phyloP scores from a whole-genome alignment of 1,284 basidiomycete genomes.

The Cryptococcus neoformans region DNA sequence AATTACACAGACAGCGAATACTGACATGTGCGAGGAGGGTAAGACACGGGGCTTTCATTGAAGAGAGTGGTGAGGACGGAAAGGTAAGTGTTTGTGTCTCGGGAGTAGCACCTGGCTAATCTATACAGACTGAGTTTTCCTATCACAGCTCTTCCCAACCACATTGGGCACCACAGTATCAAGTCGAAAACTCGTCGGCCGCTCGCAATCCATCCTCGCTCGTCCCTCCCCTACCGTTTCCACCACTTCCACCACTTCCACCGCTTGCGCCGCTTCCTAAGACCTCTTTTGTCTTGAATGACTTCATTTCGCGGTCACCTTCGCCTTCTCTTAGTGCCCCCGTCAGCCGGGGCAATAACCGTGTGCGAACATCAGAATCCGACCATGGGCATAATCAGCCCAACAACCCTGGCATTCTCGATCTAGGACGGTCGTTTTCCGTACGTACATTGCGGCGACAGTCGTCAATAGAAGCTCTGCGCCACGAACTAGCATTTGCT shows the following conservation, averaged over 20 bases:
- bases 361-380: slow-evolving; percentile 14
- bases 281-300: neutral
- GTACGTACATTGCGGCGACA: slow-evolving; percentile 5
- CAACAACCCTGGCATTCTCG: no score
- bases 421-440: slow-evolving; percentile 2
- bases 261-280: slow-evolving; percentile 6
- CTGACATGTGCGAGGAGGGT: no score
- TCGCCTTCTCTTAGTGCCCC: neutral
- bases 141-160: no score
- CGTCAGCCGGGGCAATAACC: neutral
- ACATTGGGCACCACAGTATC: no score
- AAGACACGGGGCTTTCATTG: slow-evolving; percentile 1
- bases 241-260: no score
- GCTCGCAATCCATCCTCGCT: slow-evolving; percentile 1
- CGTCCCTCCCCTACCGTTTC: slow-evolving; percentile 5
- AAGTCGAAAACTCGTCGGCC: no score
- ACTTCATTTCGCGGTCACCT: slow-evolving; percentile 3
- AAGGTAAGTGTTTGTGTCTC: neutral
- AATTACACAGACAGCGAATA: neutral
- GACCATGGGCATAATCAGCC: neutral
- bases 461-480: slow-evolving; percentile 13
- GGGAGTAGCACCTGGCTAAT: neutral
- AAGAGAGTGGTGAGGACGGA: slow-evolving; percentile 1
- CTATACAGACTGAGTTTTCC: no score
- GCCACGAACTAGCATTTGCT: slow-evolving; percentile 3